phyloP scores from a whole-genome alignment of 208 protist genomes.

The Borovskyia barvae region DNA sequence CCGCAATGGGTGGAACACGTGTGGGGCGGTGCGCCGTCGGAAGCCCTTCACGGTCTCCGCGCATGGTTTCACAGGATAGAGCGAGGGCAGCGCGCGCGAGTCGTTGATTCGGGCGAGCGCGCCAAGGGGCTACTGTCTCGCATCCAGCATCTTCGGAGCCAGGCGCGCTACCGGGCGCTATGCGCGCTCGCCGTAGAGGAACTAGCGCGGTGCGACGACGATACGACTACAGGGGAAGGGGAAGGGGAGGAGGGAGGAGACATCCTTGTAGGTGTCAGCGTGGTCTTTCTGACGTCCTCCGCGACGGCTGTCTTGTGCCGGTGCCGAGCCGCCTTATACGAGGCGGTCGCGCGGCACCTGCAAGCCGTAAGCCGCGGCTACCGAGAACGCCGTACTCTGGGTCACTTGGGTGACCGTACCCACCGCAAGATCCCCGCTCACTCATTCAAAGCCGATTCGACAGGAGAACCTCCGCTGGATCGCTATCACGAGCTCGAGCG shows the following conservation, averaged over 20 bases:
- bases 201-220: neutral
- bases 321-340: constrained; percentile 1
- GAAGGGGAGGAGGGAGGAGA: neutral
- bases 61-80: neutral
- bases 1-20: neutral
- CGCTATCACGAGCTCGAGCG: neutral
- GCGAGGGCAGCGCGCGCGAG: neutral
- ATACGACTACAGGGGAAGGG: neutral
- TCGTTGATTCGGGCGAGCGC: neutral
- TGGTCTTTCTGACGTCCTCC: constrained; percentile 6
- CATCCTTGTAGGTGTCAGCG: constrained; percentile 22
- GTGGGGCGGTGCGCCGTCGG: neutral
- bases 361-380: constrained; percentile 8
- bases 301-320: neutral
- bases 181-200: neutral
- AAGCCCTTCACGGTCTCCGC: neutral
- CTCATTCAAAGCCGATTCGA: too few species aligned
- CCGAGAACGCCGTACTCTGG: neutral
- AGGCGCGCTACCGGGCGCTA: constrained; percentile 15
- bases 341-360: neutral
- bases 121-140: neutral
- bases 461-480: neutral
- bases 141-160: constrained; percentile 1
- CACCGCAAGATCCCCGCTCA: neutral
- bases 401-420: neutral